phyloP scores from a whole-genome alignment of 495 filamentous ascomycete species.

The Aspergillus steynii region DNA sequence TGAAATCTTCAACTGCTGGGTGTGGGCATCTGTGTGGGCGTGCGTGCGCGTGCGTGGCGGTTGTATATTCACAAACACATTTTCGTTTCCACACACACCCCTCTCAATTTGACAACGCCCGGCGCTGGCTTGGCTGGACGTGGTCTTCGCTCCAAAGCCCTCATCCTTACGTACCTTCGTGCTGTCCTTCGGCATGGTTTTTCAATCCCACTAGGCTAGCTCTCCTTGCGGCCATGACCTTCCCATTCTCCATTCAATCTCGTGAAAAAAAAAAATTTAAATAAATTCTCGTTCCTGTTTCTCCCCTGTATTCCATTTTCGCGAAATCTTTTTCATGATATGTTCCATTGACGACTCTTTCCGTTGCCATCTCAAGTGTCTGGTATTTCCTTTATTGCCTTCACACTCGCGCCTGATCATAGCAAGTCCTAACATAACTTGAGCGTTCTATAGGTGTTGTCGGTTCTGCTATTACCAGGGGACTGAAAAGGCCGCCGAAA shows the following conservation, averaged over 20 bases:
- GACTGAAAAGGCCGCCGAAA: not conserved
- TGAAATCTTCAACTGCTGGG: not conserved
- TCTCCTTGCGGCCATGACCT: not conserved
- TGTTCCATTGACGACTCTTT: not conserved
- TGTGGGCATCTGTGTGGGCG: not conserved
- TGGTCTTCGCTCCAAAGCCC: not conserved
- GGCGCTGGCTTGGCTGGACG: not conserved
- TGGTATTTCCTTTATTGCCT: not conserved
- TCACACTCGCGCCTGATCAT: not conserved
- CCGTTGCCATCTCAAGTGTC: not conserved
- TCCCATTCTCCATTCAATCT: not conserved
- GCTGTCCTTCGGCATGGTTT: not conserved
- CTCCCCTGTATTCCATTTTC: not conserved
- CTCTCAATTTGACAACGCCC: not conserved
- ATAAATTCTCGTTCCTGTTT: not conserved
- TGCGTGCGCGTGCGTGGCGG: not conserved
- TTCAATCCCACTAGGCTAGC: not conserved
- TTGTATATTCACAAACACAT: not conserved
- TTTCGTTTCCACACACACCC: not conserved
- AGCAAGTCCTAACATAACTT: not conserved
- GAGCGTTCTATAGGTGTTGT: not conserved
- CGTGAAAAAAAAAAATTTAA: not conserved
- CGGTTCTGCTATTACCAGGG: not conserved
- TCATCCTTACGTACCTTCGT: not conserved
- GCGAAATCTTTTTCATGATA: not conserved